Conservation (phyloP, 2,329 filamentous ascomycete species). For the Graphilbum fragrans region DNA sequence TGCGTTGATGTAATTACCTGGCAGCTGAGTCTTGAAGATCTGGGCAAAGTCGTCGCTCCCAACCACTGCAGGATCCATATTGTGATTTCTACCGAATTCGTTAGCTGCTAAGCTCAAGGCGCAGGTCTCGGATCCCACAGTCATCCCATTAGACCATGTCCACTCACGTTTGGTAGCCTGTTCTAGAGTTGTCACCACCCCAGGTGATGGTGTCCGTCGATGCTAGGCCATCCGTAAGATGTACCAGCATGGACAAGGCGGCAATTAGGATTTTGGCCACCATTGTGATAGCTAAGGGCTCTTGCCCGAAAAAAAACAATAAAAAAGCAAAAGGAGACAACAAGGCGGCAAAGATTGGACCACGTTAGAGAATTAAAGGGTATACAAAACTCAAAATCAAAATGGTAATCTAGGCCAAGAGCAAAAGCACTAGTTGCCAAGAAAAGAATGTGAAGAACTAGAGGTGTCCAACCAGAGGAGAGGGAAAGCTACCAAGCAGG, state of each 20-base stretch:
- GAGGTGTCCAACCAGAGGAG: too few species aligned
- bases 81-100: constrained; percentile 35
- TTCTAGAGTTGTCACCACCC: constrained; percentile 42
- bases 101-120: too few species aligned
- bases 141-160: too few species aligned
- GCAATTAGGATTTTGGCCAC: constrained; percentile 2
- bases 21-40: constrained; percentile 37
- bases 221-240: constrained; percentile 22
- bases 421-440: too few species aligned
- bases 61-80: constrained; percentile 49
- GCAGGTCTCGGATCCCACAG: too few species aligned
- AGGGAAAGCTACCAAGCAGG: too few species aligned
- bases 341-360: too few species aligned
- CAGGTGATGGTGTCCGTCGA: constrained; percentile 46
- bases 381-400: too few species aligned
- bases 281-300: background rate
- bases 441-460: too few species aligned
- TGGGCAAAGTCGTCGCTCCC: constrained; percentile 41
- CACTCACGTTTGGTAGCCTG: constrained; percentile 39
- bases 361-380: too few species aligned
- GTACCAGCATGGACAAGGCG: constrained; percentile 18
- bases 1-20: constrained; percentile 36
- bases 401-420: too few species aligned
- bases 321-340: background rate
- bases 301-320: background rate